phyloP scores from a whole-genome alignment of 75 land plant genomes.

The Pinus taeda region DNA sequence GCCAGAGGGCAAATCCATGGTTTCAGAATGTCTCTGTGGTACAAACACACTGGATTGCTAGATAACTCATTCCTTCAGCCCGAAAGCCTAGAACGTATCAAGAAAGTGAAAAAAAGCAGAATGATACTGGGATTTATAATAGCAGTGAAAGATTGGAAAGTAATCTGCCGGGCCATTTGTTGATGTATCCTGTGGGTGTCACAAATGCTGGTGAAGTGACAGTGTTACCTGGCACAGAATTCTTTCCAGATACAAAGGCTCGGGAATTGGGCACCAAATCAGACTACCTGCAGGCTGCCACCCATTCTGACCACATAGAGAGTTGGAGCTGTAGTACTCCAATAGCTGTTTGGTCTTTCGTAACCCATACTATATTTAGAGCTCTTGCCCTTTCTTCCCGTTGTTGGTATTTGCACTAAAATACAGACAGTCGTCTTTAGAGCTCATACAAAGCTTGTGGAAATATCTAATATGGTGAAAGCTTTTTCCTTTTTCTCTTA shows the following conservation, averaged over 20 bases:
- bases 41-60: slow-evolving; percentile 80
- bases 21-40: slow-evolving; percentile 90
- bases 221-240: slow-evolving; percentile 61
- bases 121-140: slow-evolving; percentile 72
- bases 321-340: background rate
- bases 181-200: slow-evolving; percentile 69
- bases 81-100: slow-evolving; percentile 56
- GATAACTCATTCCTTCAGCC: slow-evolving; percentile 68
- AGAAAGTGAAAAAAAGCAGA: slow-evolving; percentile 69
- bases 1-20: slow-evolving; percentile 82
- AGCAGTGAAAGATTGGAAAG: slow-evolving; percentile 42
- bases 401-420: background rate
- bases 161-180: slow-evolving; percentile 84
- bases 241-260: slow-evolving; percentile 87
- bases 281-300: slow-evolving; percentile 54
- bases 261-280: slow-evolving; percentile 60
- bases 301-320: slow-evolving; percentile 81
- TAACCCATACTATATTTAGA: background rate
- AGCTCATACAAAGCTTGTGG: background rate
- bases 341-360: background rate
- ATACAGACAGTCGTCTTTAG: background rate
- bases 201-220: slow-evolving; percentile 53
- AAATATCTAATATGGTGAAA: background rate
- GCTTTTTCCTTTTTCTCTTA: background rate
- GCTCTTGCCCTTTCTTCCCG: background rate